Evolutionary conservation across 768 basidiomycete genomes (phyloP).

Genomic region (Rhizopogon salebrosus): DNA sequence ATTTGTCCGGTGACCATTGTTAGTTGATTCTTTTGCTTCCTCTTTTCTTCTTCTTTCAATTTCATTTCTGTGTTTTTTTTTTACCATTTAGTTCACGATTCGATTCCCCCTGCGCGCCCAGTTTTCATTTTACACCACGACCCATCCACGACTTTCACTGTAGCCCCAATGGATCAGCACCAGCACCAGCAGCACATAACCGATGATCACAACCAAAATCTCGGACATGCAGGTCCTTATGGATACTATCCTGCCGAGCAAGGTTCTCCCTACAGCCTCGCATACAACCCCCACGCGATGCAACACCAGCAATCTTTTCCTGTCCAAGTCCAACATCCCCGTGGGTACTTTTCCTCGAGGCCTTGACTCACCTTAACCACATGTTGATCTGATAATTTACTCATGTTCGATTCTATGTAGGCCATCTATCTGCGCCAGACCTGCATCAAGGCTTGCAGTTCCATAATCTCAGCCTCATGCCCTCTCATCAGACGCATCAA

Average conservation of each 20-base stretch:
- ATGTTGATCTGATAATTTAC: conserved; percentile 64
- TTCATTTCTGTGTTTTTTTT: conserved; percentile 28
- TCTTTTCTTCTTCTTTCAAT: conserved; percentile 29
- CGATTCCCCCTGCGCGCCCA: conserved; percentile 19
- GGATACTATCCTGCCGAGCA: conserved; percentile 51
- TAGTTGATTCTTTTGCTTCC: conserved; percentile 26
- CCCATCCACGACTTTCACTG: conserved; percentile 36
- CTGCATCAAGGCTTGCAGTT: conserved; percentile 63
- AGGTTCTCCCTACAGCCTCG: conserved; percentile 48
- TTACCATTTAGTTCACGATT: conserved; percentile 30
- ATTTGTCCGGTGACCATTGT: conserved; percentile 18
- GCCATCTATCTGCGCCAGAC: conserved; percentile 60
- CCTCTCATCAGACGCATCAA: conserved; percentile 65
- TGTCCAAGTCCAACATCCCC: conserved; percentile 52
- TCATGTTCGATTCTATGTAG: conserved; percentile 47
- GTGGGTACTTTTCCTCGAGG: conserved; percentile 56
- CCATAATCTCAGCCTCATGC: conserved; percentile 60
- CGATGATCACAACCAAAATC: conserved; percentile 42
- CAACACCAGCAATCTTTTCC: conserved; percentile 47
- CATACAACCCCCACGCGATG: conserved; percentile 50
- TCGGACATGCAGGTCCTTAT: conserved; percentile 37
- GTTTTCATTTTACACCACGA: conserved; percentile 31
- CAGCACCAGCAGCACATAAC: conserved; percentile 42
- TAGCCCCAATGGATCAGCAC: conserved; percentile 36
- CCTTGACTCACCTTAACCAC: conserved; percentile 40